Percentiles rank a stretch among this genome's conserved stretches.
Evolutionary conservation across 208 protist species (phyloP).

Genomic region (Crithidia fasciculata): DNA sequence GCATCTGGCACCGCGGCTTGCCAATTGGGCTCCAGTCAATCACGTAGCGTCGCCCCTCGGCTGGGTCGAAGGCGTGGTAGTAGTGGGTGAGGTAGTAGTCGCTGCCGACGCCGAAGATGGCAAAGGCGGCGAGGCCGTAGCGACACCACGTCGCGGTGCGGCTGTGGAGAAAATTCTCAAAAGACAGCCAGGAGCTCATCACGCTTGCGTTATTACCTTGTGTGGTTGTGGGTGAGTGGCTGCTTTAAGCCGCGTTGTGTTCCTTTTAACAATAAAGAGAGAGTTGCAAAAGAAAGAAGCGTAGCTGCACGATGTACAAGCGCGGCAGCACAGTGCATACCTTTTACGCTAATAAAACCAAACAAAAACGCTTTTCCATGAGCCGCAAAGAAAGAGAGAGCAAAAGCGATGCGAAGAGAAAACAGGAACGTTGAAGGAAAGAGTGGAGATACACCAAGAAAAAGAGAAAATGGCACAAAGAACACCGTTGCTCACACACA

Average conservation of each 20-base stretch:
- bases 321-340: no score
- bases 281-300: no score
- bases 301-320: no score
- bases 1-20: slow-evolving; percentile 72
- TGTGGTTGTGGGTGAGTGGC: no score
- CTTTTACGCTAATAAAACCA: no score
- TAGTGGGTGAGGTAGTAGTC: slow-evolving; percentile 90
- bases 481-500: no score
- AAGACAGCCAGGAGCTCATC: slow-evolving; percentile 87
- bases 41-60: slow-evolving; percentile 64
- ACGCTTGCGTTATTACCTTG: slow-evolving; percentile 7
- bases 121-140: slow-evolving; percentile 62
- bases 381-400: slow-evolving; percentile 10
- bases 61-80: slow-evolving; percentile 75
- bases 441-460: neutral
- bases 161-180: slow-evolving; percentile 75
- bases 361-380: neutral
- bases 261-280: no score
- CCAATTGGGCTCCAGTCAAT: slow-evolving; percentile 85
- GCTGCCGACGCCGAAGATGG: slow-evolving; percentile 62
- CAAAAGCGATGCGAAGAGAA: slow-evolving; percentile 1
- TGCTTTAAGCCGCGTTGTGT: no score
- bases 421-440: neutral
- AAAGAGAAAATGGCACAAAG: neutral
- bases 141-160: slow-evolving; percentile 64